These are phyloP conservation scores for Colletotrichum sidae DNA, from an alignment of 2,329 filamentous ascomycete genomes.

Conservation along the genomic window DNA sequence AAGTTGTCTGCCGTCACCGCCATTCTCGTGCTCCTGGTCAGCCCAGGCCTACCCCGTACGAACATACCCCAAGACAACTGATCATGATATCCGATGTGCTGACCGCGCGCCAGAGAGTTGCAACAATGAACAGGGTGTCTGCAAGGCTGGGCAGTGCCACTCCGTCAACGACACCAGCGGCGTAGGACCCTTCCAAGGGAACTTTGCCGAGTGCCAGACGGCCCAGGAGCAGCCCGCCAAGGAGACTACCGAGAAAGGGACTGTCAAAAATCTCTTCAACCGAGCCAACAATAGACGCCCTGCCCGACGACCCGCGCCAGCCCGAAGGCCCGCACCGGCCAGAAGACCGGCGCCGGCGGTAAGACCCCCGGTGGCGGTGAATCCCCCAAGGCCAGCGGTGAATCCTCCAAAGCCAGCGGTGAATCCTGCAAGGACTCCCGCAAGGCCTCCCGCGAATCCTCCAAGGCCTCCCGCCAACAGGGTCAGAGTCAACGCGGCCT, in stretches of 20 bases:
- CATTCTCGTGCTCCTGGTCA: neutral
- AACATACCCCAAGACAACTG: neutral
- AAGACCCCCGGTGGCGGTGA: too few relatives aligned
- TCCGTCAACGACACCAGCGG: conserved; percentile 12
- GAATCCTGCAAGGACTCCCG: too few relatives aligned
- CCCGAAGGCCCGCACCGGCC: too few relatives aligned
- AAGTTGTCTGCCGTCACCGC: neutral
- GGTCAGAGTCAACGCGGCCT: too few relatives aligned
- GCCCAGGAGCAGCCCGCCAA: neutral
- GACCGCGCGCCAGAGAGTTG: conserved; percentile 2
- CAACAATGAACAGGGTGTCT: conserved; percentile 9
- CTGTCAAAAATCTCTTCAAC: neutral
- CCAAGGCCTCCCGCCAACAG: too few relatives aligned
- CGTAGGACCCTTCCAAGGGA: conserved; percentile 3
- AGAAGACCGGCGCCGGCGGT: too few relatives aligned
- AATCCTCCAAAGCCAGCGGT: too few relatives aligned
- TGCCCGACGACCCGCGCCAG: too few relatives aligned
- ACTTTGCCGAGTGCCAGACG: conserved; percentile 1
- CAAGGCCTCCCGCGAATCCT: too few relatives aligned
- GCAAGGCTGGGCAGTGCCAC: conserved; percentile 7
- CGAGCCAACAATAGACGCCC: neutral
- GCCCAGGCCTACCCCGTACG: neutral
- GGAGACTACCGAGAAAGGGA: conserved; percentile 1
- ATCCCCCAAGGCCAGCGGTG: too few relatives aligned
- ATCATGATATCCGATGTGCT: neutral